A percentile compares a stretch with the other conserved stretches of the same genome.
phyloP scores from a whole-genome alignment of 2,329 filamentous ascomycete genomes.

The Colletotrichum destructivum region DNA sequence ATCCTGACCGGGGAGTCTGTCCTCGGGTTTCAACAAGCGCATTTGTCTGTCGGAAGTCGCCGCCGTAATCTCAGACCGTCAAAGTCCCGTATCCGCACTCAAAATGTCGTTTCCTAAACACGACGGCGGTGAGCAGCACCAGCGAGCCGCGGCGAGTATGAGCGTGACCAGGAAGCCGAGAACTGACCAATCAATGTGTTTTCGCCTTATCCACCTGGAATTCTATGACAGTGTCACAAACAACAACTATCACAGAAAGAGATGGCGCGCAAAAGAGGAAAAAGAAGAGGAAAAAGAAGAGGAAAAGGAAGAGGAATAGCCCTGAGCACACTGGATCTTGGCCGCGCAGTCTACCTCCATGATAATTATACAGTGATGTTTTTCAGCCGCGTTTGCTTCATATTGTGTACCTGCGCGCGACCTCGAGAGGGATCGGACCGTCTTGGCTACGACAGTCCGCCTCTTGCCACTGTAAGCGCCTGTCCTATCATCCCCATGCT shows the following conservation, averaged over 20 bases:
- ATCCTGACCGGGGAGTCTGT: constrained; percentile 1
- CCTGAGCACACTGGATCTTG: constrained; percentile 12
- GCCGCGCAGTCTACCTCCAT: background rate
- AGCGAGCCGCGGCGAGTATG: constrained; percentile 4
- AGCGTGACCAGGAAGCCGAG: background rate
- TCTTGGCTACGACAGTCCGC: background rate
- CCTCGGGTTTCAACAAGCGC: background rate
- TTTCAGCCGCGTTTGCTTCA: no score
- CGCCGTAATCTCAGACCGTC: background rate
- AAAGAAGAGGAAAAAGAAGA: no score
- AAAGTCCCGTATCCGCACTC: background rate
- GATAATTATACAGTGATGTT: no score
- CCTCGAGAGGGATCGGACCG: no score
- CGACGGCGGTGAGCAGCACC: constrained; percentile 30
- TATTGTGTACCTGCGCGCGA: no score
- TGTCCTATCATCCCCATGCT: constrained; percentile 2
- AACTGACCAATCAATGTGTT: constrained; percentile 2
- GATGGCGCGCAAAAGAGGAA: constrained; percentile 20
- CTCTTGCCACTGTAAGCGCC: background rate
- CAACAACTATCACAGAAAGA: constrained; percentile 14
- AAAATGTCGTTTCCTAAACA: constrained; percentile 20
- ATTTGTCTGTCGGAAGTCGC: background rate
- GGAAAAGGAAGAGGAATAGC: no score
- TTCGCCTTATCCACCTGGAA: constrained; percentile 15
- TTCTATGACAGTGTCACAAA: constrained; percentile 10